Conservation (phyloP, 2,329 filamentous ascomycete species). For the Microsporum canis region DNA sequence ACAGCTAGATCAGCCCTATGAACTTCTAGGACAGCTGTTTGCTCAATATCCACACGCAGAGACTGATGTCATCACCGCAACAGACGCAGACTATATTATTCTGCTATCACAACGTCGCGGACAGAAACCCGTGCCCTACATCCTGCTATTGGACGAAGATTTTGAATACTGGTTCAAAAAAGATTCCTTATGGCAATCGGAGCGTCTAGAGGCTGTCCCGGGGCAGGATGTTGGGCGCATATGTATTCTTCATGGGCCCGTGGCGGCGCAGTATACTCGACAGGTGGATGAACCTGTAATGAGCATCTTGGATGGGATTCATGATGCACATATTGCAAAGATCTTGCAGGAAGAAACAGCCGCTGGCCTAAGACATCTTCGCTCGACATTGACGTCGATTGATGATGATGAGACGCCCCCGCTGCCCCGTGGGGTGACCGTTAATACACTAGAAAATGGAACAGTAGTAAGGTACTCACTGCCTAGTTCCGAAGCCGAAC, state of each 20-base stretch:
- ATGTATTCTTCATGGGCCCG: slow-evolving; percentile 91
- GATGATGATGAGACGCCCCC: neutral
- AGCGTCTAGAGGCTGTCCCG: slow-evolving; percentile 91
- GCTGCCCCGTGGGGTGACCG: neutral
- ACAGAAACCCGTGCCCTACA: slow-evolving; percentile 95
- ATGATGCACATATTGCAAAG: slow-evolving; percentile 71
- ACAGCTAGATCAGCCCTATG: neutral
- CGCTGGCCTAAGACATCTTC: neutral
- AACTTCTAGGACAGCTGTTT: neutral
- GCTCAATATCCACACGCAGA: slow-evolving; percentile 23
- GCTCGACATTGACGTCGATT: neutral
- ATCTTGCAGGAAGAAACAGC: neutral
- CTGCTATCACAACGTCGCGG: slow-evolving; percentile 80
- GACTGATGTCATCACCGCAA: slow-evolving; percentile 82
- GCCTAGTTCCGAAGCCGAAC: neutral
- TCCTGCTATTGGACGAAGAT: slow-evolving; percentile 84
- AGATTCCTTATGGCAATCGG: slow-evolving; percentile 97
- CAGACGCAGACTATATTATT: slow-evolving; percentile 95
- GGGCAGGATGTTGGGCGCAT: slow-evolving; percentile 91
- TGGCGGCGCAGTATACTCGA: slow-evolving; percentile 78
- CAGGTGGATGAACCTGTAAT: slow-evolving; percentile 85
- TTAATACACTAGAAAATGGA: neutral
- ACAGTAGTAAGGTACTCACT: neutral
- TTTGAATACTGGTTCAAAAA: slow-evolving; percentile 99
- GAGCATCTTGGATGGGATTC: slow-evolving; percentile 84